Conservation (phyloP, 805 yeast species). For the Spathaspora arborariae region DNA sequence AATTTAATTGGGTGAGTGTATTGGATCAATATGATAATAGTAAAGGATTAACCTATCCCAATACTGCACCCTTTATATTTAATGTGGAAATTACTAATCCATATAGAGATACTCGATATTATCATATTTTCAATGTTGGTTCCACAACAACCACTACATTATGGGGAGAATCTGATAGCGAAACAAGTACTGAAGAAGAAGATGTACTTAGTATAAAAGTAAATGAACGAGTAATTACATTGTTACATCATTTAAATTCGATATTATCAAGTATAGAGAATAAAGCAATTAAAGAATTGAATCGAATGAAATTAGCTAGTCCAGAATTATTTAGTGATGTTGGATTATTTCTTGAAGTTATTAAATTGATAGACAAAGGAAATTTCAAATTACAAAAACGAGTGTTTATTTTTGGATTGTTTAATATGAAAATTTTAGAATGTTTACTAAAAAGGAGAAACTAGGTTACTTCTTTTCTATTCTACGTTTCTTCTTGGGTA, state of each 20-base stretch:
- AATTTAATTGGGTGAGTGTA: conserved; percentile 58
- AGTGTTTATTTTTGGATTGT: conserved; percentile 61
- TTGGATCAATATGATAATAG: conserved; percentile 16
- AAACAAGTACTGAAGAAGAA: conserved; percentile 6
- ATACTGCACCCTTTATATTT: conserved; percentile 11
- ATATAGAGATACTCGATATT: conserved; percentile 21
- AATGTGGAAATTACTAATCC: conserved; percentile 19
- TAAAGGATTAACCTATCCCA: conserved; percentile 20
- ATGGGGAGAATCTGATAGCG: neutral
- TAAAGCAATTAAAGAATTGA: conserved; percentile 55
- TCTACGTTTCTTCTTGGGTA: conserved; percentile 6
- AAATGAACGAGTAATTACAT: conserved; percentile 16
- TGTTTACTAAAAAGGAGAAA: conserved; percentile 42
- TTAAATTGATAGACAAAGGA: conserved; percentile 51
- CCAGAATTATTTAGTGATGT: conserved; percentile 55
- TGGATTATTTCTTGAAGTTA: conserved; percentile 49
- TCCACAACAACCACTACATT: neutral
- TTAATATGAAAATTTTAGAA: conserved; percentile 50
- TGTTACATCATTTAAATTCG: conserved; percentile 50
- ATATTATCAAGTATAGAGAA: conserved; percentile 42
- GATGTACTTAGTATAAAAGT: neutral
- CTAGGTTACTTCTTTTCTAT: neutral
- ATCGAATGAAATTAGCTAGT: conserved; percentile 45
- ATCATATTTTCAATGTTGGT: conserved; percentile 18
- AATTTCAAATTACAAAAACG: conserved; percentile 62